Evolutionary conservation across 768 basidiomycete species (phyloP), one percentile per base, ranked within the genome.

Genomic region (Chlorophyllum brunneum): DNA sequence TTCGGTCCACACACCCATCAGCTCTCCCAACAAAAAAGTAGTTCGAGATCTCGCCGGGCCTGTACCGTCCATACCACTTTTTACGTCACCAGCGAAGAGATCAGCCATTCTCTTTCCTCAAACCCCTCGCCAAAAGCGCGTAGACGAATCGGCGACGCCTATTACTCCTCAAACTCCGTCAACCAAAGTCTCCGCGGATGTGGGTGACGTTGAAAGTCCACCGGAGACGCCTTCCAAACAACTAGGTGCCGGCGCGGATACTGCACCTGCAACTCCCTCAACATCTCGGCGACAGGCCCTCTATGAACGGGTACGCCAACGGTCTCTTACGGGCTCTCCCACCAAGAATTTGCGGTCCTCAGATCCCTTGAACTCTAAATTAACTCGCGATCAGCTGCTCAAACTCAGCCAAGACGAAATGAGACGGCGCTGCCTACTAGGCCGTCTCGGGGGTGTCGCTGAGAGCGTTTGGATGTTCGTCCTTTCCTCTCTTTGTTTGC

Each of bases 401-500:
- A 86, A 84, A 66, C 69, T 91, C 50, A 75, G 83, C 36, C 88
- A 90, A 61, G 88, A 91, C 53, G 90, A 88, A 63, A 78, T 87
- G 70, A 77, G 88, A 54, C 76, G 86, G 52, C 75, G 89, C 31
- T 89, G 86, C 58, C 65, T 92, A 26, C 73, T 93, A 6, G 90
- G 90, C 44, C 81, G 91, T 16, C 76, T 93, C 5, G 77, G 78
- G 23, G 85, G 86, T 8, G 80, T 93, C 24, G 91, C 91, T n/a
- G 90, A 93, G 62, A 87, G 89, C 57, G 79, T 86, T 15, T 92
- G 90, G 88, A 91, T 92, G 91, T 88, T 56, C 65, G 83, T 69
- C 52, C 51, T 42, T 30, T 44, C 54, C 57, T 55, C 15, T 50
- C 23, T 16, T 30, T 29, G 41, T 31, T 44, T 22, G 20, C 3